Percentiles rank a stretch among this genome's conserved stretches.
Conservation (phyloP, 805 yeast genomes). For the Nadsonia fulvescens region DNA sequence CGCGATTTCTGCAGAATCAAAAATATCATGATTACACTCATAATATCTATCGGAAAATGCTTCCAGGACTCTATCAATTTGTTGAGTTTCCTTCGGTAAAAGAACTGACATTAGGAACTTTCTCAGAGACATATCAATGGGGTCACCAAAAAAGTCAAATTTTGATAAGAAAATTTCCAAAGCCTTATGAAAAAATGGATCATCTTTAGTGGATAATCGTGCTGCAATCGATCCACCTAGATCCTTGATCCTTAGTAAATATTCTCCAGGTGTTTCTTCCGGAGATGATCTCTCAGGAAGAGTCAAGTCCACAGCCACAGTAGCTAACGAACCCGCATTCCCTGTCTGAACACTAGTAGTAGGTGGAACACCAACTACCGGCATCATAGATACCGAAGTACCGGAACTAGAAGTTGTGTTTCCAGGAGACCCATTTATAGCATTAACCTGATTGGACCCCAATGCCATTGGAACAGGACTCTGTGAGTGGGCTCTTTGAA, state of each 20-base stretch:
- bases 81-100: slow-evolving; percentile 58
- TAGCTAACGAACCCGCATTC: too few relatives aligned
- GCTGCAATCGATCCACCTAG: slow-evolving; percentile 13
- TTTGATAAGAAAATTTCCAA: slow-evolving; percentile 17
- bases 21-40: slow-evolving; percentile 23
- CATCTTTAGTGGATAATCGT: slow-evolving; percentile 18
- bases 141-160: slow-evolving; percentile 34
- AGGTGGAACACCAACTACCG: slow-evolving; percentile 1
- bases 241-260: slow-evolving; percentile 16
- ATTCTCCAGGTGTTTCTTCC: slow-evolving; percentile 18
- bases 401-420: slow-evolving; percentile 9
- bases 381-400: slow-evolving; percentile 4
- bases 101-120: slow-evolving; percentile 38
- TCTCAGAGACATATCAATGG: slow-evolving; percentile 49
- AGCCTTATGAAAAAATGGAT: slow-evolving; percentile 14
- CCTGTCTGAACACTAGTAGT: too few relatives aligned
- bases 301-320: too few relatives aligned
- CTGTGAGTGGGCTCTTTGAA: too few relatives aligned
- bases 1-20: slow-evolving; percentile 30
- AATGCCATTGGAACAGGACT: too few relatives aligned
- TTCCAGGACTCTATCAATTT: slow-evolving; percentile 49
- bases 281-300: slow-evolving; percentile 11
- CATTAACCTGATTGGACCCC: too few relatives aligned
- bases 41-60: slow-evolving; percentile 37
- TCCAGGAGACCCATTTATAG: slow-evolving; percentile 1